Evolutionary conservation across 176 grass and related monocot species (phyloP), one percentile per base, ranked within the genome.

Genomic region (Aechmea fasciata): DNA sequence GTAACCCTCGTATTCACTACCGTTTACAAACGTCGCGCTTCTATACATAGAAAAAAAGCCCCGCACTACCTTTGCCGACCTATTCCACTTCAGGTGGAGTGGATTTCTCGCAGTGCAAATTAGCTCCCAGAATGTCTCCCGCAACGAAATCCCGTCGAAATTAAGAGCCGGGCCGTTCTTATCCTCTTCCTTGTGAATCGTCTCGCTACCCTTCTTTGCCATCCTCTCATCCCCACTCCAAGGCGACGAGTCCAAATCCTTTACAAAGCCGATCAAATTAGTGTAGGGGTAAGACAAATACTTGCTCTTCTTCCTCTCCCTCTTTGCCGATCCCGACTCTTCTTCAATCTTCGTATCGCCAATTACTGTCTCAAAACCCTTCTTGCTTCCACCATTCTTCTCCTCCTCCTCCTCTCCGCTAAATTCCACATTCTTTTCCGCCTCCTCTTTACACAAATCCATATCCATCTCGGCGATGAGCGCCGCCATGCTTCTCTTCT

Each of bases 391-490:
- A 13, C 70, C 69, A 24, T 24, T 51, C 22, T 62, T 48, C 1
- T 29, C 20, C 77, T 85, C 59, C 74, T 64, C 28, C 33, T 48
- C 48, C 10, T 73, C 50, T 15, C 66, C 67, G 28, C 68, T 29
- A 29, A 67, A 11, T 1, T 73, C 51, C 70, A 63, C 51, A 25
- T 73, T 73, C 47, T 47, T 11, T 17, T 22, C 71, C 5, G 13
- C 59, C 15, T 62, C 63, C 28, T 26, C 26, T 19, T 85, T 72
- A 24, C 75, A 41, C 22, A 72, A 71, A 57, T 80, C 83, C 67
- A 76, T 52, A 63, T 85, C 72, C 71, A 72, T 85, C 47, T 79
- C 83, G 11, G 66, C 67, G 1, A 85, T 62, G 11, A 85, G 50
- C 1, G 53, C 61, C 14, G 24, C 70, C 47, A 80, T 80, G 71